These are phyloP conservation scores for Beauveria caledonica DNA, from an alignment of 2,329 filamentous ascomycete genomes.

Conservation along the genomic window DNA sequence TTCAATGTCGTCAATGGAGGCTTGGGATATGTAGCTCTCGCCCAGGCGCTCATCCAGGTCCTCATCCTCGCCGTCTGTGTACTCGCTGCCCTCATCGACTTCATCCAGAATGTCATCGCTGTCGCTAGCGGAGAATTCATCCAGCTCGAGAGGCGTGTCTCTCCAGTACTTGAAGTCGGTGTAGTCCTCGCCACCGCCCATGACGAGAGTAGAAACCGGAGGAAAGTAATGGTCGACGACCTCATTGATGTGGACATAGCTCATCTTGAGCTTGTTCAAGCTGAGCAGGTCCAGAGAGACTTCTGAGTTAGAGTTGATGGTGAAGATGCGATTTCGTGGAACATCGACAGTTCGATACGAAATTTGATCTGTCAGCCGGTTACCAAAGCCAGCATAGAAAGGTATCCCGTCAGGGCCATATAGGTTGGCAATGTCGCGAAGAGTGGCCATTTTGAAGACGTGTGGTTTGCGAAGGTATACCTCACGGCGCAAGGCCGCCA, in stretches of 20 bases:
- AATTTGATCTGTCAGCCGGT: conserved; percentile 89
- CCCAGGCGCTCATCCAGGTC: conserved; percentile 35
- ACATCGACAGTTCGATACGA: conserved; percentile 96
- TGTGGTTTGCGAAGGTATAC: conserved; percentile 94
- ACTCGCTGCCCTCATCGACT: conserved; percentile 32
- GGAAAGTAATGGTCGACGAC: conserved; percentile 98
- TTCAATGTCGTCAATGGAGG: conserved; percentile 39
- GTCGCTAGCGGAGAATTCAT: conserved; percentile 83
- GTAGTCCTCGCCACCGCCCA: conserved; percentile 84
- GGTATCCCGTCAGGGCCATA: conserved; percentile 72
- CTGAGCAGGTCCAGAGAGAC: conserved; percentile 84
- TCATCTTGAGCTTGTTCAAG: conserved; percentile 91
- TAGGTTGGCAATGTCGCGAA: conserved; percentile 85
- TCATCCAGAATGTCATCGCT: conserved; percentile 48
- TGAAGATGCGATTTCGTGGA: conserved; percentile 88
- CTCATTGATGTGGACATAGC: conserved; percentile 94
- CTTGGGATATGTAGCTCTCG: conserved; percentile 47
- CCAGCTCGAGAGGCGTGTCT: conserved; percentile 71
- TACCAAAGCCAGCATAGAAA: conserved; percentile 96
- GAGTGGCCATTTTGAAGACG: conserved; percentile 98
- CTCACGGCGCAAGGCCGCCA: conserved; percentile 84
- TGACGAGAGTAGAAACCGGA: conserved; percentile 77
- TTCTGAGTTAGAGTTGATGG: conserved; percentile 96
- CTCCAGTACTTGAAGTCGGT: conserved; percentile 98
- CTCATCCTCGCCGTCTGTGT: conserved; percentile 38